phyloP scores from a whole-genome alignment of 1,139 yeast genomes.

The Geotrichum australiense region DNA sequence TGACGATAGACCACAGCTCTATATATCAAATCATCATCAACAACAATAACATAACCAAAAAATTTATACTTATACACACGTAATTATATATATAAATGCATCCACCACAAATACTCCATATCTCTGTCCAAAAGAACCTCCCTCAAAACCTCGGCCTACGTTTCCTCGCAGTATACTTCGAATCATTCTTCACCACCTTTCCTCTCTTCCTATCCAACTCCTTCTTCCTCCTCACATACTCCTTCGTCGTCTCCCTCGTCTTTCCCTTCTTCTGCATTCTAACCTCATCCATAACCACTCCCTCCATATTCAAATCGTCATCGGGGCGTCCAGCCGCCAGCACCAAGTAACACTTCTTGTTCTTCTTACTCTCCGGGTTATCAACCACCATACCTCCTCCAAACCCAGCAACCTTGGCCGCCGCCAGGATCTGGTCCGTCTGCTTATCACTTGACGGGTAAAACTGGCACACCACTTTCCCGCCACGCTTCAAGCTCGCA shows the following conservation, averaged over 20 bases:
- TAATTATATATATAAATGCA: background rate
- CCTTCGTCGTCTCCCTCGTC: conserved; percentile 62
- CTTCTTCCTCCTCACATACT: conserved; percentile 83
- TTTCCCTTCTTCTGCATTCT: conserved; percentile 41
- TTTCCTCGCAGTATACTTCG: conserved; percentile 89
- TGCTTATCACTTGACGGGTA: conserved; percentile 90
- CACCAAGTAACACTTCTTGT: conserved; percentile 84
- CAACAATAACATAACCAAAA: background rate
- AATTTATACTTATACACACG: background rate
- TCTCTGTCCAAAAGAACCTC: too few species aligned
- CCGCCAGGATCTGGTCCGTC: conserved; percentile 63
- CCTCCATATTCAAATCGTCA: conserved; percentile 61
- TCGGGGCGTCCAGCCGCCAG: conserved; percentile 76
- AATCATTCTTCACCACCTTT: conserved; percentile 77
- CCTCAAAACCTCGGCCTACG: conserved; percentile 72
- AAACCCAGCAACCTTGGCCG: conserved; percentile 93
- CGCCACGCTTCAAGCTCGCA: conserved; percentile 84
- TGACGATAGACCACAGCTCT: too few species aligned
- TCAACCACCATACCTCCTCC: conserved; percentile 94
- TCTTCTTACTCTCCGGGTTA: conserved; percentile 87
- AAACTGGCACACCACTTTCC: conserved; percentile 94
- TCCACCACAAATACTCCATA: background rate
- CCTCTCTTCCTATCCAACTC: conserved; percentile 91
- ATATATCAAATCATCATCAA: too few species aligned
- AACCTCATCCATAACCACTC: conserved; percentile 69